Conservation (phyloP, 2,329 filamentous ascomycete species). For the Acrocalymma vagum region DNA sequence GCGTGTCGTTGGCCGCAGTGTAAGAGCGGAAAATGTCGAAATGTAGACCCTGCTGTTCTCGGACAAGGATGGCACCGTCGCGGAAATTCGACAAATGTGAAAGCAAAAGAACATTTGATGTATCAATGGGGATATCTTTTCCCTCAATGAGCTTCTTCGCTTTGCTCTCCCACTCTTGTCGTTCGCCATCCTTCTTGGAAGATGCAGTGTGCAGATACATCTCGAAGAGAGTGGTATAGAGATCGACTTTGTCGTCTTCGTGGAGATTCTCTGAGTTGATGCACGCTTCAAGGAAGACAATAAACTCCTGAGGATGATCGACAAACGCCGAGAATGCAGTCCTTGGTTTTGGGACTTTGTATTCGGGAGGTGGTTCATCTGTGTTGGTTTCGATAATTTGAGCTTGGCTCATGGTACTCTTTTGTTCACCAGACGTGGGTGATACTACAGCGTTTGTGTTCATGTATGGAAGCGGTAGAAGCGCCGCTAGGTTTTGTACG, state of each 20-base stretch:
- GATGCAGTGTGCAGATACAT: conserved; percentile 95
- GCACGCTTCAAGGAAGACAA: conserved; percentile 89
- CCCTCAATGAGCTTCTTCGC: conserved; percentile 88
- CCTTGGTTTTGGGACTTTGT: conserved; percentile 82
- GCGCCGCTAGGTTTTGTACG: conserved; percentile 83
- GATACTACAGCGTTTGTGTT: conserved; percentile 67
- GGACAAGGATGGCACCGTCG: conserved; percentile 89
- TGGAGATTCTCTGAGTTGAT: conserved; percentile 75
- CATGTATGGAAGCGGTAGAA: conserved; percentile 88
- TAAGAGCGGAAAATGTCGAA: conserved; percentile 98
- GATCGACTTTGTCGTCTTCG: conserved; percentile 79
- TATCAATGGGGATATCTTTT: conserved; percentile 83
- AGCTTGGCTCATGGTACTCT: conserved; percentile 63
- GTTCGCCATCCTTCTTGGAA: conserved; percentile 73
- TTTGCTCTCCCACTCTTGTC: conserved; percentile 86
- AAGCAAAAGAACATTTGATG: conserved; percentile 90
- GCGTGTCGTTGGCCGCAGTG: conserved; percentile 89
- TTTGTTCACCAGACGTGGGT: conserved; percentile 61
- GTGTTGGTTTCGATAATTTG: conserved; percentile 61
- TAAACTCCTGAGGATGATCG: conserved; percentile 90
- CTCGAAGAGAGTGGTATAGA: conserved; percentile 95
- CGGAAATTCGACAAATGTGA: conserved; percentile 91
- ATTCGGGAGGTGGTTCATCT: conserved; percentile 65
- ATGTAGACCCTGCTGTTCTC: conserved; percentile 89
- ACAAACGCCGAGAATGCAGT: conserved; percentile 97